phyloP scores from a whole-genome alignment of 164 flowering plant genomes.

The Echeveria elegans region DNA sequence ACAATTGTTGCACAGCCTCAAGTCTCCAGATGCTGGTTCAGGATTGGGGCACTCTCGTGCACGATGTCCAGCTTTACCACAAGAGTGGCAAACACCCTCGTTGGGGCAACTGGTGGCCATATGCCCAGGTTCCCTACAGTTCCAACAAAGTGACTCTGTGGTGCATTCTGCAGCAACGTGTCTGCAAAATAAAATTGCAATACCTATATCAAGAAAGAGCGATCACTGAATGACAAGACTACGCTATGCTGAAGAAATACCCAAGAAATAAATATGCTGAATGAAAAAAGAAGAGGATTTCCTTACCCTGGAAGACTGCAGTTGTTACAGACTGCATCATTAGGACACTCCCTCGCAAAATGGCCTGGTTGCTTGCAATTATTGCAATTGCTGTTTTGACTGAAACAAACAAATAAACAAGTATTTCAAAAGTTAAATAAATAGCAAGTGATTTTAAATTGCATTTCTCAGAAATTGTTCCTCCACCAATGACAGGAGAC shows the following conservation, averaged over 20 bases:
- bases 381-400: conserved; percentile 46
- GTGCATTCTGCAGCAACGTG: conserved; percentile 53
- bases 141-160: conserved; percentile 42
- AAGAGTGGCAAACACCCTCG: conserved; percentile 50
- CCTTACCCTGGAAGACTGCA: conserved; percentile 61
- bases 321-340: conserved; percentile 54
- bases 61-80: conserved; percentile 54
- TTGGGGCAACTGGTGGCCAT: conserved; percentile 42
- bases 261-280: background rate
- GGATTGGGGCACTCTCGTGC: conserved; percentile 52
- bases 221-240: background rate
- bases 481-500: too few species aligned
- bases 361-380: conserved; percentile 68
- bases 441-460: background rate
- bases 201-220: background rate
- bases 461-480: too few species aligned
- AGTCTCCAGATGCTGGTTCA: conserved; percentile 41
- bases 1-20: conserved; percentile 69
- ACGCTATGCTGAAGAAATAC: background rate
- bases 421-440: background rate
- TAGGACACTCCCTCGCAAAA: conserved; percentile 61
- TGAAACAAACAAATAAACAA: conserved; percentile 11
- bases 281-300: background rate
- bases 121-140: conserved; percentile 57
- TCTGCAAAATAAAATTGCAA: conserved; percentile 17